Percentiles rank a stretch among this genome's conserved stretches.
phyloP scores from a whole-genome alignment of 108 stramenopile species.

The Nitzschia inconspicua region DNA sequence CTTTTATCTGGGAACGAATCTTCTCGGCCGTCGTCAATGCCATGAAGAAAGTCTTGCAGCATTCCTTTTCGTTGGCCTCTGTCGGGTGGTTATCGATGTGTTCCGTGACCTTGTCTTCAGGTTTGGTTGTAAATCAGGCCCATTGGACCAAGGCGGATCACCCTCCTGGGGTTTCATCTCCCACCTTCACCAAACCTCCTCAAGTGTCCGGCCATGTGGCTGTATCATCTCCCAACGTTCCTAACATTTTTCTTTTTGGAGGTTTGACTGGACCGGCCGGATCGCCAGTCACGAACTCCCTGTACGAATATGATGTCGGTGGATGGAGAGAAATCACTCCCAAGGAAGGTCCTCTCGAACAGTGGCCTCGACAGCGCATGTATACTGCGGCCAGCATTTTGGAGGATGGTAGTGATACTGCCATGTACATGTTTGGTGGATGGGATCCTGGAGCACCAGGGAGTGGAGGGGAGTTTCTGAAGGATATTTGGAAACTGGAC shows the following conservation, averaged over 20 bases:
- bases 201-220: neutral
- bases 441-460: conserved; percentile 23
- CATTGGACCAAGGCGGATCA: too few relatives aligned
- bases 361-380: conserved; percentile 11
- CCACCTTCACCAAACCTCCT: too few relatives aligned
- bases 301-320: neutral
- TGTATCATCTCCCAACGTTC: neutral
- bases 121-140: too few relatives aligned
- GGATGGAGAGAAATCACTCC: neutral
- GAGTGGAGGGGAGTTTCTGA: conserved; percentile 16
- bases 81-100: too few relatives aligned
- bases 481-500: conserved; percentile 11
- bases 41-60: too few relatives aligned
- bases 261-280: conserved; percentile 8
- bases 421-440: conserved; percentile 12
- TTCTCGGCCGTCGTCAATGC: too few relatives aligned
- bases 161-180: too few relatives aligned
- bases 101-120: too few relatives aligned
- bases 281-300: neutral
- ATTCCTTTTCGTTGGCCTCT: too few relatives aligned
- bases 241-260: conserved; percentile 2
- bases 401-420: neutral
- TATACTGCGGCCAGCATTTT: conserved; percentile 5
- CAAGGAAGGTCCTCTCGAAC: neutral
- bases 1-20: too few relatives aligned